Evolutionary conservation across 768 basidiomycete species (phyloP), one percentile per base, ranked within the genome.

Genomic region (Naganishia vishniacii): DNA sequence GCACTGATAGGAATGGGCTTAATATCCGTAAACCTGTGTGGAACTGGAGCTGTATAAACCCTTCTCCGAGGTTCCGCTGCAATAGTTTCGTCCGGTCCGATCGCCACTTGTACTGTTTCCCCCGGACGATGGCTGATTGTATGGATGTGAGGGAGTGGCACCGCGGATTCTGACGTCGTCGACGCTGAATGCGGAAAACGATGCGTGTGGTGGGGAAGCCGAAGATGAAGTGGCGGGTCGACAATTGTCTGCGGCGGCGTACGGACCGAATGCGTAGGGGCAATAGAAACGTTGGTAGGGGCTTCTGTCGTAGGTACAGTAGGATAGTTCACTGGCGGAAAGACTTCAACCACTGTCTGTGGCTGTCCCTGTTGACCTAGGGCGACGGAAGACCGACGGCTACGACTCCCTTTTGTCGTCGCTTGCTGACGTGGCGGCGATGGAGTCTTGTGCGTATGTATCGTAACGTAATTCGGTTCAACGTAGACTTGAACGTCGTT

Each of bases 1-100:
- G 12, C 15, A 56, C 53, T 56, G 26, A 56, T 56, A 6, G 53
- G 53, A 15, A 56, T 41, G 20, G 53, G 53, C 34, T 56, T 34
- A 23, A 56, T 56, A 40, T 56, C 53, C 9, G 20, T 23, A 26
- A 56, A 56, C 32, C 34, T 56, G 7, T 40, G 28, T 20, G 31
- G 31, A 32, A n/a, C 42, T 15, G 42, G 42, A 44, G n/a, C 53
- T 11, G 31, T 34, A 4, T 8, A 16, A n/a, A 11, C 34, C 20
- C n/a, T 12, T 31, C 53, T 13, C 9, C 2, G n/a, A 9, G 4
- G 2, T 37, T 37, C 8, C 34, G 34, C 18, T 6, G 5, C n/a
- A 8, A 9, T 18, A 12, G 13, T 44, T 20, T 44, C 42, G 11
- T 44, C 42, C 9, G 42, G 42, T 5, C n/a, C 9, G 6, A 44